Conservation (phyloP, 2,329 filamentous ascomycete species). For the Fusarium verrucosum region DNA sequence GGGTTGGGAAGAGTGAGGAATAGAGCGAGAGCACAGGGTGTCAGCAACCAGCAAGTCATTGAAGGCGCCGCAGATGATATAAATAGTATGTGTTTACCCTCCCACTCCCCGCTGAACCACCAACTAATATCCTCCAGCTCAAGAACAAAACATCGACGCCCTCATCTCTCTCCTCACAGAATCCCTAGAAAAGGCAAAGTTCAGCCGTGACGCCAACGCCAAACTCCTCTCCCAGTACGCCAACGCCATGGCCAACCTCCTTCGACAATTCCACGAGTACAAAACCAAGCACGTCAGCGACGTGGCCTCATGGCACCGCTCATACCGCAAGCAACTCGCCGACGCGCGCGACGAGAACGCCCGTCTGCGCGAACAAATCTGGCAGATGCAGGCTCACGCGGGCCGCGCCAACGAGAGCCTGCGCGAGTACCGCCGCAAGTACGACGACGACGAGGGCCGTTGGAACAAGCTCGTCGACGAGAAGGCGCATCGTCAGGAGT, state of each 20-base stretch:
- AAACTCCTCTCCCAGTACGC: slow-evolving; percentile 67
- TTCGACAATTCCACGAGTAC: slow-evolving; percentile 72
- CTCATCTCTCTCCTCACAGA: slow-evolving; percentile 69
- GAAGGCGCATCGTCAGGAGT: slow-evolving; percentile 64
- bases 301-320: slow-evolving; percentile 71
- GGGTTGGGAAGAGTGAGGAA: slow-evolving; percentile 69
- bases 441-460: slow-evolving; percentile 64
- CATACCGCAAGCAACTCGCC: slow-evolving; percentile 71
- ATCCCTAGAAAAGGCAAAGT: slow-evolving; percentile 69
- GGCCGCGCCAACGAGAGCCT: slow-evolving; percentile 66
- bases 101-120: background rate
- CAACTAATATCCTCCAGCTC: slow-evolving; percentile 52
- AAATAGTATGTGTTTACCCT: slow-evolving; percentile 56
- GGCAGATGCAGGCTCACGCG: slow-evolving; percentile 71
- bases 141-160: slow-evolving; percentile 68
- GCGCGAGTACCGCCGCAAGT: slow-evolving; percentile 64
- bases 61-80: slow-evolving; percentile 65
- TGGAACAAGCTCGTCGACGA: slow-evolving; percentile 65
- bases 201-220: slow-evolving; percentile 69
- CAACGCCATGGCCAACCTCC: slow-evolving; percentile 64
- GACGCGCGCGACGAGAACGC: slow-evolving; percentile 72
- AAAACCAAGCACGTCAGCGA: slow-evolving; percentile 70
- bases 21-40: slow-evolving; percentile 60
- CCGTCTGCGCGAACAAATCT: slow-evolving; percentile 70
- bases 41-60: slow-evolving; percentile 68